Evolutionary conservation across 495 filamentous ascomycete species (phyloP).

Genomic region (Penicillium silybi): DNA sequence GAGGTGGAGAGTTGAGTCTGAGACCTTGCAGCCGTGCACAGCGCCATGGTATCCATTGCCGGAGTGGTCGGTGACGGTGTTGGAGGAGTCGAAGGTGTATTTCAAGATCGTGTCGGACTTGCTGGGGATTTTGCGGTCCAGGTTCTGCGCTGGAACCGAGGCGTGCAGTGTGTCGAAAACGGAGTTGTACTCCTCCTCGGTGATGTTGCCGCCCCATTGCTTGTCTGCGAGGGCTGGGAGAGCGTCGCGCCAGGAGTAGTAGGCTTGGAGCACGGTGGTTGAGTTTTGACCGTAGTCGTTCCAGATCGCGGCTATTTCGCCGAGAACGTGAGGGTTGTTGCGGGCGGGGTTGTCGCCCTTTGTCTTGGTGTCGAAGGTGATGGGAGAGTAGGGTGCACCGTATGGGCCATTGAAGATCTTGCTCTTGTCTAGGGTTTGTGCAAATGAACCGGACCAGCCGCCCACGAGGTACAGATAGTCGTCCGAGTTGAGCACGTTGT

Average conservation of each 20-base stretch:
- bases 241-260: conserved; percentile 45
- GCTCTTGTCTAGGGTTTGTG: conserved; percentile 29
- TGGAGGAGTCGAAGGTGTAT: conserved; percentile 26
- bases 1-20: conserved; percentile 22
- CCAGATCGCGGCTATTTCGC: conserved; percentile 45
- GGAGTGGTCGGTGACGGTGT: conserved; percentile 32
- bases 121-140: conserved; percentile 40
- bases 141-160: conserved; percentile 42
- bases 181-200: conserved; percentile 32
- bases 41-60: conserved; percentile 43
- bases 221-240: conserved; percentile 51
- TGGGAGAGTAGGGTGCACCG: conserved; percentile 37
- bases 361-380: conserved; percentile 44
- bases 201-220: conserved; percentile 50
- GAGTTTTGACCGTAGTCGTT: conserved; percentile 50
- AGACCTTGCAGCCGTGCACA: conserved; percentile 26
- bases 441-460: conserved; percentile 45
- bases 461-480: conserved; percentile 47
- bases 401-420: conserved; percentile 45
- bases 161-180: conserved; percentile 36
- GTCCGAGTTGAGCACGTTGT: conserved; percentile 50
- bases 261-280: conserved; percentile 43
- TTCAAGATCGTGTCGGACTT: conserved; percentile 36
- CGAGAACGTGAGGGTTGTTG: conserved; percentile 37
- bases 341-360: conserved; percentile 40